Base-by-base conservation (phyloP, 768 basidiomycete genomes). In the Hypholoma sublateritium region DNA sequence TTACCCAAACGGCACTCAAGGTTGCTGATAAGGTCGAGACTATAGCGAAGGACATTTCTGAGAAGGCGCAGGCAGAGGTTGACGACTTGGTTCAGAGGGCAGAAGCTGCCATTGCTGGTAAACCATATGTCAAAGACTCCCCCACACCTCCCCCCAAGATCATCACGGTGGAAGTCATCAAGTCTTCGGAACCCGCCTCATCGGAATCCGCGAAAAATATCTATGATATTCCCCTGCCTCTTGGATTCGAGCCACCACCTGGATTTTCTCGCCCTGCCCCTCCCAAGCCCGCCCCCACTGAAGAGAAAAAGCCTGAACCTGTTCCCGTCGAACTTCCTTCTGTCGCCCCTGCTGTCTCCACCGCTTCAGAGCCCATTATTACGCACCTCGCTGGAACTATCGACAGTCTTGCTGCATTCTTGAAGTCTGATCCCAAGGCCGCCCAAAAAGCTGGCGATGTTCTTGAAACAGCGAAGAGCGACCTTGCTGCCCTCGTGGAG, bases 221-320 rank as follows among this genome's bases (percentile, higher is more conserved):
- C 17, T 96, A 96, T 67, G 72, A 75, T 44, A 80, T 74, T 16
- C 87, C 88, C 5, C 78, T 98, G 21, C 97, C 96, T n/a, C 73
- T 99, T 50, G 96, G 95, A 12, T 93, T 91, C 69, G 95, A 98
- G 70, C 93, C 89, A 9, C 95, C 96, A 34, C 93, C 93, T 21
- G 96, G 96, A 17, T 98, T 85, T 70, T 77, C 80, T 55, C 80
- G 86, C 37, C 86, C 90, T 12, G 62, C 75, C 19, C 78, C 85
- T 17, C 73, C 80, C 28, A 83, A 85, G 46, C 62, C 60, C 42
- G 62, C 60, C 36, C 35, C 61, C 1, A 48, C 50, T 35, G 57
- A 61, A 53, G 55, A 60, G 55, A 25, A 50, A 24, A 42, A 68
- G 50, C n/a, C 68, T 60, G 53, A 64, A 56, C 34, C 58, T 16